Conservation (phyloP, 306 rosid genomes). For the Medicago truncatula region DNA sequence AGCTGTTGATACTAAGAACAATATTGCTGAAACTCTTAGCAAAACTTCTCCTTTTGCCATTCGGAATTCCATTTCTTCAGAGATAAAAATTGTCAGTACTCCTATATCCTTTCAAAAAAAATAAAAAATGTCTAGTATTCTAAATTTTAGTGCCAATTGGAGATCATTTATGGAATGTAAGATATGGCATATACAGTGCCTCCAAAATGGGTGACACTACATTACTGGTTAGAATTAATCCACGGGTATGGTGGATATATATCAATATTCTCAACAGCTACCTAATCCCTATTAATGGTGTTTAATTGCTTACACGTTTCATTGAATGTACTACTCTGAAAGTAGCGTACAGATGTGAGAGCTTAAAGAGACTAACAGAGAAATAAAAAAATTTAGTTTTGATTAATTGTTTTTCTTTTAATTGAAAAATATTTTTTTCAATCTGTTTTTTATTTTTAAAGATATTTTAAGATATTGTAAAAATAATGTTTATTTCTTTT, state of each 20-base stretch:
- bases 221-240: not conserved
- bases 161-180: conserved; percentile 16
- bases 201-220: not conserved
- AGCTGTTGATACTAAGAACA: conserved; percentile 51
- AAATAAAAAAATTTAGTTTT: no score
- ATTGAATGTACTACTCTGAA: not conserved
- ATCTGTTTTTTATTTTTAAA: no score
- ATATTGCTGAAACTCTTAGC: conserved; percentile 57
- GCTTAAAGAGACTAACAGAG: not conserved
- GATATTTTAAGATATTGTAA: no score
- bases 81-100: not conserved
- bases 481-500: no score
- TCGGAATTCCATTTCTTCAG: conserved; percentile 37
- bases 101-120: no score
- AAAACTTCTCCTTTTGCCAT: conserved; percentile 46
- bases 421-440: no score
- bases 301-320: conserved; percentile 15
- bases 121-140: not conserved
- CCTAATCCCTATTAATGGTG: conserved; percentile 37
- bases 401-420: no score
- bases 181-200: not conserved
- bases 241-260: not conserved
- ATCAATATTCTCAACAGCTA: conserved; percentile 32
- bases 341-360: not conserved
- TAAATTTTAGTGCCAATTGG: not conserved